Evolutionary conservation across 345 rosid species (phyloP), one percentile per base, ranked within the genome.

Genomic region (Citrus medica): DNA sequence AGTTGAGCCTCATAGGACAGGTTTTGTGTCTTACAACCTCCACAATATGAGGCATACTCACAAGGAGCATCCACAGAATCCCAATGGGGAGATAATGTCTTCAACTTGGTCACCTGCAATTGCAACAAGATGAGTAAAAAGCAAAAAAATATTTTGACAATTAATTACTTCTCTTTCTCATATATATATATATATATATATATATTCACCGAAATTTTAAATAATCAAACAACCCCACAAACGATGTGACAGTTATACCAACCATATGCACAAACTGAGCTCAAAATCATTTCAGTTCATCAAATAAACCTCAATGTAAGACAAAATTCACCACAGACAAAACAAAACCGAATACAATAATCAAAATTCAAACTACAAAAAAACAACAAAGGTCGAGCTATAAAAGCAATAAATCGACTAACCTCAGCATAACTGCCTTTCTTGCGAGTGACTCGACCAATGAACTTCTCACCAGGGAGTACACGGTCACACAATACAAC

Each of bases 371-470:
- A 77, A 42, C 13, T 17, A 59, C 56, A 46, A 70, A 16, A 16
- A n/a, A 27, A 48, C 24, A 53, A 46, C 48, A 56, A 46, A 67
- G 27, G 12, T 3, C 13, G 0, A 38, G 25, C 35, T 9, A 17
- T 19, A 6, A 7, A n/a, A 3, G 24, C 37, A 22, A 7, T 21
- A 42, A 25, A 64, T 48, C 13, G 55, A 76, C 71, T 22, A 74
- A 93, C 98, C 99, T 95, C 98, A 7, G 98, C 98, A 70, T 91
- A 93, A 72, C 76, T 91, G 38, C 93, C 97, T 83, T 92, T 93
- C 74, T 84, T 86, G 75, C 96, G 92, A 42, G 94, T 91, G 80
- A 95, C 89, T 53, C 98, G 91, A 46, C 99, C 98, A 67, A 93
- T 68, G 84, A 95, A 92, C 67, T 95, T 89, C 80, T 95, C 99